Base-by-base conservation (phyloP, 306 rosid genomes). In the Ammopiptanthus mongolicus region DNA sequence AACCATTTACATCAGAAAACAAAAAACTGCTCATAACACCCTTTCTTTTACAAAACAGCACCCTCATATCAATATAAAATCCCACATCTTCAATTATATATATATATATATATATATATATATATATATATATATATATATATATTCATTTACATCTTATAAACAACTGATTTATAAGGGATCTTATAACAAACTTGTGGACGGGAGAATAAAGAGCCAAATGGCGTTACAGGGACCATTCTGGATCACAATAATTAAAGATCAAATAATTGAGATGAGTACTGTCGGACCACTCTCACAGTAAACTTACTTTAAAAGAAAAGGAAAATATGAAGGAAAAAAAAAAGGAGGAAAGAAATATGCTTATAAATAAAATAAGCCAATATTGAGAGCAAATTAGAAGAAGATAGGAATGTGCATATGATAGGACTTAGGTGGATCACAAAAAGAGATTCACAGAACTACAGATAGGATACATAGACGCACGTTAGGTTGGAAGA, bases 211-310 rank as follows among this genome's bases (percentile, higher is more conserved):
- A 65, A 66, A 62, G 81, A 81, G 88, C 83, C 86, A 88, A 81
- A 80, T 81, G 88, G 86, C 85, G 42, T 46, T 62, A 47, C 48
- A 33, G 67, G 68, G 79, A 83, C 80, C 84, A 86, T 78, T 67
- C 82, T 83, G 67, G 46, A 50, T 63, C 37, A 42, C 77, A 75
- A 72, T 83, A 81, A 81, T 82, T 81, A 81, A 41, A 75, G 76
- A 52, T 80, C 74, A 76, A 80, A 85, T 81, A 82, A 86, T 86
- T 81, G 72, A 79, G 82, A 42, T 47, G 84, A 62, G 79, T 56
- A 65, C 79, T 74, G 86, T 84, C 83, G 79, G 78, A 73, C 78
- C 81, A 83, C 84, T 76, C 77, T 76, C 77, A 81, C 53, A 74
- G 46, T 76, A 52, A 61, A 33, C 69, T 73, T 29, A 53, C 11